Conservation (phyloP, 257 asterid species). For the Ajuga chamaepitys region DNA sequence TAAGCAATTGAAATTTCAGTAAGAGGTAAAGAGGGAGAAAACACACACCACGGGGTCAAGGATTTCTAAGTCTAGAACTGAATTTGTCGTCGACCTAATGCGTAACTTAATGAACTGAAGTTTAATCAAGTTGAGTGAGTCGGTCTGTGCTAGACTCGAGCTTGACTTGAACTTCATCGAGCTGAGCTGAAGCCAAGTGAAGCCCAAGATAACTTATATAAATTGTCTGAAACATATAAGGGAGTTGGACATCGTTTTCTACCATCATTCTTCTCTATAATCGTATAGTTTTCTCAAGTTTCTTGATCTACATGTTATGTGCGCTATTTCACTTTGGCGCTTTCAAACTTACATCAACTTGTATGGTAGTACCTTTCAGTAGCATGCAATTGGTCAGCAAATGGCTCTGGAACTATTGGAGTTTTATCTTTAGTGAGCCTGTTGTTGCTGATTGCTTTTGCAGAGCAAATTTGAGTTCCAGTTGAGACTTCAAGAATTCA, state of each 20-base stretch:
- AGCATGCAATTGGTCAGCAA: conserved; percentile 1
- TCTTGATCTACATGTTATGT: background rate
- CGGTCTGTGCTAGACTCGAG: no score
- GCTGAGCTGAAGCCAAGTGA: no score
- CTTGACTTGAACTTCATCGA: no score
- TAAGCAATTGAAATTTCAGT: no score
- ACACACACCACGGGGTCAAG: no score
- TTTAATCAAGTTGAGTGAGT: no score
- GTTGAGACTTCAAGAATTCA: conserved; percentile 88
- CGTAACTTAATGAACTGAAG: no score
- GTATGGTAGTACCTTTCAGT: background rate
- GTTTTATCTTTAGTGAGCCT: background rate
- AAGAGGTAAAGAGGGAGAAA: no score
- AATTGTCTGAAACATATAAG: no score
- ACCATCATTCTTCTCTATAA: background rate
- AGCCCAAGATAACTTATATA: no score
- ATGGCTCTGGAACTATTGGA: background rate
- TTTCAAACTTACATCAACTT: conserved; percentile 1
- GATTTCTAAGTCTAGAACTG: no score
- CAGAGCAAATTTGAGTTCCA: conserved; percentile 99
- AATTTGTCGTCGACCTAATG: no score
- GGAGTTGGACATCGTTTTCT: conserved; percentile 3
- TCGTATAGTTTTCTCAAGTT: background rate
- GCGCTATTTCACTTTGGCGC: background rate
- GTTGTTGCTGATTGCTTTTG: conserved; percentile 21